Conservation (phyloP, 495 filamentous ascomycete species). For the Penicillium robsamsonii region DNA sequence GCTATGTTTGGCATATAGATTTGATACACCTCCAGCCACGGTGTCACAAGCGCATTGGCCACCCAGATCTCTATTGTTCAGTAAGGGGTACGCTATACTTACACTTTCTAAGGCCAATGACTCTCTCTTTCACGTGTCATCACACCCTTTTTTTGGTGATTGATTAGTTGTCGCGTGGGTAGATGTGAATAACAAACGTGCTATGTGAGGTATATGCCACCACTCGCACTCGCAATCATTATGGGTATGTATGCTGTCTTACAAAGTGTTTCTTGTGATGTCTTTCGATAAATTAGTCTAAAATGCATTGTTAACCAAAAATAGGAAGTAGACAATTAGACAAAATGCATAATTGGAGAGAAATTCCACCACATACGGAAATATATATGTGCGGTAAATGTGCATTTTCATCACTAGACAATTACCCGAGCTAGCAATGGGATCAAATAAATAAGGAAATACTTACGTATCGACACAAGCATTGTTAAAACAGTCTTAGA, state of each 20-base stretch:
- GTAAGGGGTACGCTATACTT: not conserved
- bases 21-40: slow-evolving; percentile 6
- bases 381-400: not conserved
- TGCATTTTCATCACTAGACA: not conserved
- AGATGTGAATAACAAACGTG: not conserved
- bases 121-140: not conserved
- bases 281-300: not conserved
- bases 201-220: not conserved
- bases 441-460: not conserved
- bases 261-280: not conserved
- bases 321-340: not conserved
- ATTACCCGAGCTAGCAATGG: not conserved
- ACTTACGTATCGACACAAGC: not conserved
- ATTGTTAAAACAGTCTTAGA: not conserved
- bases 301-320: not conserved
- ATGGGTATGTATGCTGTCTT: not conserved
- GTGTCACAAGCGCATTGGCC: slow-evolving; percentile 5
- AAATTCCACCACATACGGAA: not conserved
- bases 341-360: not conserved
- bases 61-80: not conserved
- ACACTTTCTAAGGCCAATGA: not conserved
- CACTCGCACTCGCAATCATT: not conserved
- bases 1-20: not conserved
- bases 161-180: not conserved
- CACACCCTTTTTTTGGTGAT: not conserved